phyloP scores from a whole-genome alignment of 2,329 filamentous ascomycete genomes.

The Colletotrichum sp. region DNA sequence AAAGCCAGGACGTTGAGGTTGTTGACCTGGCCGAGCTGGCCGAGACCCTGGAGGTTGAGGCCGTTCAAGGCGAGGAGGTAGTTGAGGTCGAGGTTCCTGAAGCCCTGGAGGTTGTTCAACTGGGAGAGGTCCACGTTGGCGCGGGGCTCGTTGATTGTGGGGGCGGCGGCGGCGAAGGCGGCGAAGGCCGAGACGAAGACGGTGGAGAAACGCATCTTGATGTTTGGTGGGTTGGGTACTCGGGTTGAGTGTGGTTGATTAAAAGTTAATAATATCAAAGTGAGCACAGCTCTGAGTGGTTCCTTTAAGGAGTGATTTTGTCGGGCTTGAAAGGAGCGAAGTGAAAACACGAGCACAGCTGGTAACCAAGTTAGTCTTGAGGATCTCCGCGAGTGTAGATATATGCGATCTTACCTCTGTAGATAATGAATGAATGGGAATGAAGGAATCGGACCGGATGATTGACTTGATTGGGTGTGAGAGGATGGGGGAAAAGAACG shows the following conservation, averaged over 20 bases:
- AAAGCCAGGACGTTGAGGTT: slow-evolving; percentile 47
- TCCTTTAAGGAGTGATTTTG: slow-evolving; percentile 31
- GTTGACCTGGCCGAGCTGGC: slow-evolving; percentile 35
- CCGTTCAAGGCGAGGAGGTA: slow-evolving; percentile 53
- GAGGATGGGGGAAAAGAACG: slow-evolving; percentile 33
- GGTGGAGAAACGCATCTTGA: slow-evolving; percentile 56
- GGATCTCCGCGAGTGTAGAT: not conserved
- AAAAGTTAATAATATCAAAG: slow-evolving; percentile 30
- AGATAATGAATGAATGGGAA: slow-evolving; percentile 51
- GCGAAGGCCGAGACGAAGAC: slow-evolving; percentile 50
- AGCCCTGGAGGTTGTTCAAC: slow-evolving; percentile 44
- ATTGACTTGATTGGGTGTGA: slow-evolving; percentile 30
- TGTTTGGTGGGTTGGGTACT: slow-evolving; percentile 24
- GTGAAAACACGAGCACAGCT: slow-evolving; percentile 55
- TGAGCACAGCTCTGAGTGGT: slow-evolving; percentile 52
- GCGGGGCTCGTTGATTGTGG: slow-evolving; percentile 41
- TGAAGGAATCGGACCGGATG: slow-evolving; percentile 34
- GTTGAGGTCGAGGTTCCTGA: slow-evolving; percentile 45
- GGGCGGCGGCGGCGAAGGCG: slow-evolving; percentile 49
- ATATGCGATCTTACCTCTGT: slow-evolving; percentile 44
- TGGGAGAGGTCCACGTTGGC: slow-evolving; percentile 42
- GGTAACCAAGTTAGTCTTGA: slow-evolving; percentile 26
- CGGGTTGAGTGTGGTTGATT: slow-evolving; percentile 31
- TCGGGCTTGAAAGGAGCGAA: slow-evolving; percentile 44
- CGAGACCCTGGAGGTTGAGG: slow-evolving; percentile 48